Percentiles rank a stretch among this genome's conserved stretches.
Evolutionary conservation across 2,329 filamentous ascomycete genomes (phyloP).

Genomic region (Aspergillus phoenicis): DNA sequence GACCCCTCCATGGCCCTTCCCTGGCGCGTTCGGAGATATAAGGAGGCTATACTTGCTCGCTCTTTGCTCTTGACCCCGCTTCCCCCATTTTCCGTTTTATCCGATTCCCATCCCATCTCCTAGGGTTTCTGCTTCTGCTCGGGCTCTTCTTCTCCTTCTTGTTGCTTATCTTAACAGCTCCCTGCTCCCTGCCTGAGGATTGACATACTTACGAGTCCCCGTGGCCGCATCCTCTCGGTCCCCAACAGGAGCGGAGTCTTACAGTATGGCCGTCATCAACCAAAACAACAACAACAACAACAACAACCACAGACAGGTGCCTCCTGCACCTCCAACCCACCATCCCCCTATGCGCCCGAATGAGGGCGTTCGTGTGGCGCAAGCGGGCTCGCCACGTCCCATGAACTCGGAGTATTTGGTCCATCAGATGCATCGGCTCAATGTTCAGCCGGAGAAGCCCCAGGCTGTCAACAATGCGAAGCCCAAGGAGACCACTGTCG

Average conservation of each 20-base stretch:
- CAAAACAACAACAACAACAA: slow-evolving; percentile 12
- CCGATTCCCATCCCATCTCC: neutral
- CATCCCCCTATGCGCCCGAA: slow-evolving; percentile 16
- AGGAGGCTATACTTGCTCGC: slow-evolving; percentile 8
- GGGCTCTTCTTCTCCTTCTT: neutral
- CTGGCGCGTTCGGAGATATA: slow-evolving; percentile 3
- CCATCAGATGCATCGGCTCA: slow-evolving; percentile 23
- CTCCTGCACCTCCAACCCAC: slow-evolving; percentile 21
- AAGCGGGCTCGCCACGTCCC: slow-evolving; percentile 9
- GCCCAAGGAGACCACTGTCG: slow-evolving; percentile 3
- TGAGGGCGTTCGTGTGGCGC: slow-evolving; percentile 19
- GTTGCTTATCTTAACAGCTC: neutral
- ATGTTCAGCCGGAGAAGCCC: slow-evolving; percentile 15
- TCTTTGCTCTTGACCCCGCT: slow-evolving; percentile 1
- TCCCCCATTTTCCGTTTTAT: neutral
- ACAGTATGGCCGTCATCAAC: slow-evolving; percentile 23
- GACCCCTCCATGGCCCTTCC: slow-evolving; percentile 5
- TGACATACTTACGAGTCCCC: too few species aligned
- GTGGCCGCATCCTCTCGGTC: neutral
- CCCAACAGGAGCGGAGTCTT: neutral
- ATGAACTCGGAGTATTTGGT: slow-evolving; percentile 18
- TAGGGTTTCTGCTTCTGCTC: neutral
- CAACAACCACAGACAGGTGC: slow-evolving; percentile 13
- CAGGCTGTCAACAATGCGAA: slow-evolving; percentile 6
- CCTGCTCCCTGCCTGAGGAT: neutral